Evolutionary conservation across 352 stramenopile species (phyloP), one percentile per base, ranked within the genome.

Genomic region (Ophiocytium majus): DNA sequence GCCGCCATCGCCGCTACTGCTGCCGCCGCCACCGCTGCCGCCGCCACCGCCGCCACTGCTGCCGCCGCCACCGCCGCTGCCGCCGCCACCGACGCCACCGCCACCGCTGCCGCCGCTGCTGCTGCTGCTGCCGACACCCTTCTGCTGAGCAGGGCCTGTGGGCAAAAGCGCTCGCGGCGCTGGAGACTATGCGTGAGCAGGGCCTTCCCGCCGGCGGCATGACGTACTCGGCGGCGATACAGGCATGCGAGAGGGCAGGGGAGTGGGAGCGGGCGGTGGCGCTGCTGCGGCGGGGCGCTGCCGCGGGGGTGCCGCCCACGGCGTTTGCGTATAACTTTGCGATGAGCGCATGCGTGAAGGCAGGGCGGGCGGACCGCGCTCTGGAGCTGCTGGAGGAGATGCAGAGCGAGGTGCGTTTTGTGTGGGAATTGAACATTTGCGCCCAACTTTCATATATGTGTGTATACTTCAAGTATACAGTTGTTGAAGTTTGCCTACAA

Each of bases 311-410:
- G 64, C 80, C 80, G 28, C 36, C 9, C 5, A 83, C 33, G 23
- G 37, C 66, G 17, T 63, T 83, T 34, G 66, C 80, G 23, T 83
- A 83, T 34, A 83, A 83, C 50, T 83, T 75, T 36, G 80, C 80
- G 10, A 87, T 87, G 33, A 80, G 63, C 49, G 84, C 84, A 23
- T 88, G 84, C 36, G 74, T 75, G 10, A 78, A 81, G 66, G 84
- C 80, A 10, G 80, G 75, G 32, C 36, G 57, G 0, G 23, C 63
- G 0, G 84, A 79, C 23, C 63, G 64, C 33, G 80, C 84, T n/a
- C 71, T 85, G 34, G 37, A 78, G n/a, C 84, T 88, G 32, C 71
- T 88, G 66, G 71, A 83, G 76, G 84, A 86, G 49, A 82, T 88
- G 84, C 5, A 76, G 64, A 17, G 34, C 31, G 17, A 76, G 64